Evolutionary conservation across 2,329 filamentous ascomycete genomes (phyloP).

Genomic region (Sporothrix euskadiensis): DNA sequence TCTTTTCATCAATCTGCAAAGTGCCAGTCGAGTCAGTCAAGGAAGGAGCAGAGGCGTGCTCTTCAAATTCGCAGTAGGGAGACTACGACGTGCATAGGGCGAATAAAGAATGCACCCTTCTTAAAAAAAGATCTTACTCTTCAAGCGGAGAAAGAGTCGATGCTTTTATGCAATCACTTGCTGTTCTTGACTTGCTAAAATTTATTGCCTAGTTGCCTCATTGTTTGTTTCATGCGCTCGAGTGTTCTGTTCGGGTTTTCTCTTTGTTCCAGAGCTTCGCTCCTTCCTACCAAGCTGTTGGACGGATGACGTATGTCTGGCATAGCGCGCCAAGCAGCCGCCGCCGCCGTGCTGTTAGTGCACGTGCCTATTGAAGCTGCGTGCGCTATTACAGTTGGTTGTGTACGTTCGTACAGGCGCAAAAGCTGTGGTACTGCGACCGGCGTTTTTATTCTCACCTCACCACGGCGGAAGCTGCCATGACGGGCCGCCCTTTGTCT

Average conservation of each 20-base stretch:
- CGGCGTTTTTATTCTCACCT: neutral
- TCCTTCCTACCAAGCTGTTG: slow-evolving; percentile 2
- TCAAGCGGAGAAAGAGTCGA: neutral
- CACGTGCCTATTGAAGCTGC: neutral
- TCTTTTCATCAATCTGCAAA: neutral
- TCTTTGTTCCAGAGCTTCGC: slow-evolving; percentile 14
- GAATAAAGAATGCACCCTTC: neutral
- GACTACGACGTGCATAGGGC: neutral
- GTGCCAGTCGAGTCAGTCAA: neutral
- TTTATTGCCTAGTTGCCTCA: slow-evolving; percentile 9
- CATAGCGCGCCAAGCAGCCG: neutral
- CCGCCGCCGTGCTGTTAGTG: neutral
- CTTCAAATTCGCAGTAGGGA: neutral
- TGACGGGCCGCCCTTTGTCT: slow-evolving; percentile 14
- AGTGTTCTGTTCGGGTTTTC: neutral
- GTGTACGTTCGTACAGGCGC: neutral
- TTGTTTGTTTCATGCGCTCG: neutral
- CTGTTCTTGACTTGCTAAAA: neutral
- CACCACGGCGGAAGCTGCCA: neutral
- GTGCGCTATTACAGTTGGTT: neutral
- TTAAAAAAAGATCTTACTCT: neutral
- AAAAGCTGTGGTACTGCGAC: neutral
- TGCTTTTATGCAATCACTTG: neutral
- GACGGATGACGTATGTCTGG: slow-evolving; percentile 19
- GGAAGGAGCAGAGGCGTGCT: neutral